Evolutionary conservation across 495 filamentous ascomycete genomes (phyloP).

Genomic region (Penicillium fimorum): DNA sequence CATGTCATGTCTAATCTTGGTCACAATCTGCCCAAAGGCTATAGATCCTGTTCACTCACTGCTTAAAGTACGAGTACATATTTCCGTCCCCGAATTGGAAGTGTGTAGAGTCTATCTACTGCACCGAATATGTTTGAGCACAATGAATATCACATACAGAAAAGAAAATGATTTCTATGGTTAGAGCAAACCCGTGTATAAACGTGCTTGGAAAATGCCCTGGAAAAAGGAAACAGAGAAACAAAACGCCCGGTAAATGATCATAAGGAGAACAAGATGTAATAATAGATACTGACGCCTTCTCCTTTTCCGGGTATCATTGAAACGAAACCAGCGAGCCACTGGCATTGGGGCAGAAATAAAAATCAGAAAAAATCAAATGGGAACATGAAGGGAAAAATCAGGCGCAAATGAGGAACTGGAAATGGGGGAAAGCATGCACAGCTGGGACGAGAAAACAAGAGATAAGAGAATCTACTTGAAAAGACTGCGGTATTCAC

Average conservation of each 20-base stretch:
- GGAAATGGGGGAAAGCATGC: neutral
- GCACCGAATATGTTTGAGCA: neutral
- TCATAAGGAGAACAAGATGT: neutral
- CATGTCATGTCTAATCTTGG: too few relatives aligned
- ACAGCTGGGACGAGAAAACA: neutral
- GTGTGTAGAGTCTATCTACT: neutral
- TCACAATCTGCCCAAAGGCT: too few relatives aligned
- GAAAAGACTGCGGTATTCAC: constrained; percentile 81
- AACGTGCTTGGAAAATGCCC: neutral
- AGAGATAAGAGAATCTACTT: constrained; percentile 43
- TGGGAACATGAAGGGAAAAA: neutral
- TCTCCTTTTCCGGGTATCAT: constrained; percentile 13
- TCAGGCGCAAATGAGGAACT: neutral
- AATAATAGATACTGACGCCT: constrained; percentile 2
- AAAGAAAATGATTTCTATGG: neutral
- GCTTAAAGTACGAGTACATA: too few relatives aligned
- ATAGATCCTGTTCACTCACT: too few relatives aligned
- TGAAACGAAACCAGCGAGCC: constrained; percentile 4
- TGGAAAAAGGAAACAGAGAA: neutral
- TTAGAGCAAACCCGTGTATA: neutral
- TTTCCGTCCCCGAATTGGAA: neutral
- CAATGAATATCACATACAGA: neutral
- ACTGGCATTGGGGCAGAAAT: neutral
- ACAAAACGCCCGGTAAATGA: neutral
- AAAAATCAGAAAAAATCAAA: neutral